Evolutionary conservation across 2,329 filamentous ascomycete species (phyloP).

Genomic region (Elsinoe ampelina): DNA sequence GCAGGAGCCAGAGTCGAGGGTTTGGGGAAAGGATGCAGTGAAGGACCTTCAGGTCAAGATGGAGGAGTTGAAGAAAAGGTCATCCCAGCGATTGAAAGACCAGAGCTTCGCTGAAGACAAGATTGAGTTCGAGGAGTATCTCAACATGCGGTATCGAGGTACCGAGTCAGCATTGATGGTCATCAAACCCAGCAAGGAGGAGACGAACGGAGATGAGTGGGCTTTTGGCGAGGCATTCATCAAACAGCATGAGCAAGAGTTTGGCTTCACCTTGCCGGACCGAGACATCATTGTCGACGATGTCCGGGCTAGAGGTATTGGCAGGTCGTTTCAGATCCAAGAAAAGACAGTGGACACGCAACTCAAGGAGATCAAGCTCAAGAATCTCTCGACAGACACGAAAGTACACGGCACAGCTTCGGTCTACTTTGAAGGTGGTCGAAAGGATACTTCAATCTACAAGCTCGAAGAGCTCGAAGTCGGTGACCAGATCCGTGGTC

Average conservation of each 20-base stretch:
- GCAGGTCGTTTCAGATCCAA: conserved; percentile 71
- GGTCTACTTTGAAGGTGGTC: conserved; percentile 79
- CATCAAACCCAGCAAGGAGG: conserved; percentile 58
- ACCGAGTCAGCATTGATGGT: conserved; percentile 91
- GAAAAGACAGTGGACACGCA: conserved; percentile 81
- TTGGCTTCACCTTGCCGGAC: conserved; percentile 79
- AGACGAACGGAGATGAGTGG: conserved; percentile 60
- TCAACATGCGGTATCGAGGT: conserved; percentile 87
- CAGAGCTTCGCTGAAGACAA: conserved; percentile 71
- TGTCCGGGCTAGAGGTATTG: conserved; percentile 78
- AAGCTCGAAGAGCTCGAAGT: conserved; percentile 65
- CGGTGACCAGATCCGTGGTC: conserved; percentile 65
- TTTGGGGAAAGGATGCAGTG: conserved; percentile 52
- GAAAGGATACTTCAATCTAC: conserved; percentile 70
- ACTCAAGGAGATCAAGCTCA: conserved; percentile 57
- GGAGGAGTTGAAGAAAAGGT: conserved; percentile 68
- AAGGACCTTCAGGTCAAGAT: conserved; percentile 63
- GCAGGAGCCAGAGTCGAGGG: conserved; percentile 62
- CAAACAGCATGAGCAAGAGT: conserved; percentile 81
- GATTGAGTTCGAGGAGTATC: conserved; percentile 80
- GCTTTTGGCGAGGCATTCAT: conserved; percentile 78
- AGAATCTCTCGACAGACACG: conserved; percentile 45
- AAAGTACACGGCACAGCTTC: conserved; percentile 58
- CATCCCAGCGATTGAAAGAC: conserved; percentile 54
- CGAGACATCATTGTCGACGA: conserved; percentile 86